A percentile compares a stretch with the other conserved stretches of the same genome.
phyloP scores from a whole-genome alignment of 805 yeast genomes.

The Barnettozyma vustinii region DNA sequence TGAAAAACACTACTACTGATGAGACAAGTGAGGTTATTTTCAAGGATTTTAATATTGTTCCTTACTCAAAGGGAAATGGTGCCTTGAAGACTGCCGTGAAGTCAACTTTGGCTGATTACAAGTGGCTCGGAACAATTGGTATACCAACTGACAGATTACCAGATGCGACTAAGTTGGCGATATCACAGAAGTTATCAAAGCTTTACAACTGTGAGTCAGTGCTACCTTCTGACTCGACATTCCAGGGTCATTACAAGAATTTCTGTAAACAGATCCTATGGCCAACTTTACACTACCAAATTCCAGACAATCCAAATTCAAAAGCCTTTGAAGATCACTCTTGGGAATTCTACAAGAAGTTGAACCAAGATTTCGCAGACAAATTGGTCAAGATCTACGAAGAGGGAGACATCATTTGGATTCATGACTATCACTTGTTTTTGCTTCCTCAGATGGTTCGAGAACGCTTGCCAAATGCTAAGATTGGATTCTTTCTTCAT shows the following conservation, averaged over 20 bases:
- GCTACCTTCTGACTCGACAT: conserved; percentile 69
- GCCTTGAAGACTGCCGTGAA: conserved; percentile 82
- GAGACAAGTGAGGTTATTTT: conserved; percentile 31
- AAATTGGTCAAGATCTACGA: conserved; percentile 61
- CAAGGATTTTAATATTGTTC: conserved; percentile 46
- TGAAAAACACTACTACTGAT: conserved; percentile 16
- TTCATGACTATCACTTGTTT: conserved; percentile 89
- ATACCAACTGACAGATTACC: conserved; percentile 87
- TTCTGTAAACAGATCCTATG: conserved; percentile 93
- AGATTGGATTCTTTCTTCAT: conserved; percentile 88
- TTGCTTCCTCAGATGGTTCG: conserved; percentile 83
- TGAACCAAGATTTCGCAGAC: conserved; percentile 80
- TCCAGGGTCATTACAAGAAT: conserved; percentile 85
- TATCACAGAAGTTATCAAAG: conserved; percentile 39
- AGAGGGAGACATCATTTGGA: conserved; percentile 79
- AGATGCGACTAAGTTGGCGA: conserved; percentile 44
- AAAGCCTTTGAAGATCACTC: conserved; percentile 95
- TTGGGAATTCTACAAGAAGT: conserved; percentile 74
- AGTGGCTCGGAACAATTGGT: conserved; percentile 90
- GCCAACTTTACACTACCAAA: conserved; percentile 93
- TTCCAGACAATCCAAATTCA: conserved; percentile 90
- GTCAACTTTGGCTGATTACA: conserved; percentile 43
- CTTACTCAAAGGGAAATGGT: conserved; percentile 76
- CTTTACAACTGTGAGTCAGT: conserved; percentile 61
- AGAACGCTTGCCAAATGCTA: conserved; percentile 67